phyloP scores from a whole-genome alignment of 2,329 filamentous ascomycete species.

The Bipolaris victoriae region DNA sequence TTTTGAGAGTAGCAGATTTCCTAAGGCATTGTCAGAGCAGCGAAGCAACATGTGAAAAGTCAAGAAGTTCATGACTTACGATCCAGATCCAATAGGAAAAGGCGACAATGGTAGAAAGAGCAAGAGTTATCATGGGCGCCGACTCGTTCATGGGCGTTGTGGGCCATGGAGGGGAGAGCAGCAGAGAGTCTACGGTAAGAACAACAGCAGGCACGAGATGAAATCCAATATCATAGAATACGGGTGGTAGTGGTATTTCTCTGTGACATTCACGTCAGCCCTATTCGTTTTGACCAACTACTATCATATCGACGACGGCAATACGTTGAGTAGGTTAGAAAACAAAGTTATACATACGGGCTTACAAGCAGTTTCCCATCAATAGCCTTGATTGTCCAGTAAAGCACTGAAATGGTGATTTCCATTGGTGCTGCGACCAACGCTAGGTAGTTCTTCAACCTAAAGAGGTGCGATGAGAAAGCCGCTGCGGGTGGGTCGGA shows the following conservation, averaged over 20 bases:
- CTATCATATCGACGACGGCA: no score
- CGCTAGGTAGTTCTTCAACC: slow-evolving; percentile 70
- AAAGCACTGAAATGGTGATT: slow-evolving; percentile 72
- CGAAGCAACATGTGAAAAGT: neutral
- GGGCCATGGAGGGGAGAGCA: slow-evolving; percentile 73
- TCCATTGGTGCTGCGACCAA: slow-evolving; percentile 72
- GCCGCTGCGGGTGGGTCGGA: slow-evolving; percentile 2
- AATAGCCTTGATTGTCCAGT: slow-evolving; percentile 70
- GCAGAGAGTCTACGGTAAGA: slow-evolving; percentile 67
- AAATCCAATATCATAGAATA: slow-evolving; percentile 58
- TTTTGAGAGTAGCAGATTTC: slow-evolving; percentile 73
- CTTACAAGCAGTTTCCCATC: slow-evolving; percentile 61
- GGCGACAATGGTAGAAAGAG: slow-evolving; percentile 64
- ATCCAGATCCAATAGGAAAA: slow-evolving; percentile 79
- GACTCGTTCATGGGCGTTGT: slow-evolving; percentile 56
- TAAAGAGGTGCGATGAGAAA: slow-evolving; percentile 62
- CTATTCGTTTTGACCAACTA: no score
- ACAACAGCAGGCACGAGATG: slow-evolving; percentile 67
- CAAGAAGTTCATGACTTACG: neutral
- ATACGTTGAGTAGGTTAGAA: neutral
- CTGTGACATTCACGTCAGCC: neutral
- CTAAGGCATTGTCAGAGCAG: slow-evolving; percentile 1
- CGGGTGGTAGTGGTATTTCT: slow-evolving; percentile 44
- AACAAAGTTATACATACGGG: slow-evolving; percentile 3
- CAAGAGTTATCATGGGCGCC: slow-evolving; percentile 63